A percentile compares a stretch with the other conserved stretches of the same genome.
Conservation (phyloP, 2,329 filamentous ascomycete genomes). For the Microsporum audouinii region DNA sequence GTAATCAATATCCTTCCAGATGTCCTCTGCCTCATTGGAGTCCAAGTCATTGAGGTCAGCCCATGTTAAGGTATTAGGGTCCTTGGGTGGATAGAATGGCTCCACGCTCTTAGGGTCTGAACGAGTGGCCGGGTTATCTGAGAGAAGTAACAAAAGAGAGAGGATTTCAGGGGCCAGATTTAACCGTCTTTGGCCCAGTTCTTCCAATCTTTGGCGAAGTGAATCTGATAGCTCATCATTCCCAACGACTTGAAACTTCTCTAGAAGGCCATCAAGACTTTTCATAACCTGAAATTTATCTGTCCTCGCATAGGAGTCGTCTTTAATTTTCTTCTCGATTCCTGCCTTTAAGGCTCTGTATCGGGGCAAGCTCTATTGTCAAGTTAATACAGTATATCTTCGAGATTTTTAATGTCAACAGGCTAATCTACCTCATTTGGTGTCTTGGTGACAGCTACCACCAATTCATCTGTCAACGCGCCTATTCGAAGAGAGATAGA, state of each 20-base stretch:
- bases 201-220: conserved; percentile 47
- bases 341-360: conserved; percentile 23
- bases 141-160: conserved; percentile 66
- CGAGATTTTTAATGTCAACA: not conserved
- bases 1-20: conserved; percentile 33
- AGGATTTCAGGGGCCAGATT: conserved; percentile 71
- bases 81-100: conserved; percentile 38
- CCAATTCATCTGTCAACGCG: conserved; percentile 57
- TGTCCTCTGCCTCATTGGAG: conserved; percentile 44
- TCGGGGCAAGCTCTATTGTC: conserved; percentile 20
- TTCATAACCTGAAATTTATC: conserved; percentile 64
- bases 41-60: conserved; percentile 67
- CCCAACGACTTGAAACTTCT: conserved; percentile 72
- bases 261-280: conserved; percentile 60
- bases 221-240: conserved; percentile 69
- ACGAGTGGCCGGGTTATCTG: conserved; percentile 64
- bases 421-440: conserved; percentile 37
- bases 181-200: conserved; percentile 43
- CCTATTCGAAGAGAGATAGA: conserved; percentile 56
- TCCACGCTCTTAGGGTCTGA: conserved; percentile 55
- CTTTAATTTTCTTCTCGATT: conserved; percentile 25
- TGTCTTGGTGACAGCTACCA: conserved; percentile 51
- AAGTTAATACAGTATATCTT: not conserved
- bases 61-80: conserved; percentile 54
- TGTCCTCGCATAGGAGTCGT: conserved; percentile 48